A percentile compares a stretch with the other conserved stretches of the same genome.
phyloP scores from a whole-genome alignment of 2,329 filamentous ascomycete genomes.

The Cercospora sp. region DNA sequence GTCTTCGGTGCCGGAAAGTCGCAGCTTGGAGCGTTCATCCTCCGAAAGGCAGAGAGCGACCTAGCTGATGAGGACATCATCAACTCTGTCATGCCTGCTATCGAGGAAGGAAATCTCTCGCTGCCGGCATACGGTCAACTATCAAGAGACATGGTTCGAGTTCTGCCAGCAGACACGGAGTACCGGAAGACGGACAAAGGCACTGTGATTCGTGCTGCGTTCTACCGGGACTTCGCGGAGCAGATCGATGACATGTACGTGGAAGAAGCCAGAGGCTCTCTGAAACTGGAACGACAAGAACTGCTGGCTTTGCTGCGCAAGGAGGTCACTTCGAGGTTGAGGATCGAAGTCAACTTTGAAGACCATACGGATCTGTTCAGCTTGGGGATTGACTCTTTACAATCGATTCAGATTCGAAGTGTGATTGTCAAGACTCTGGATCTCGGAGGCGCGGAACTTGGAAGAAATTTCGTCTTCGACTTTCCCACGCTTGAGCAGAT shows the following conservation, averaged over 20 bases:
- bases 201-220: constrained; percentile 55
- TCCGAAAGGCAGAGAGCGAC: constrained; percentile 49
- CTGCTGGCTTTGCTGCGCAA: constrained; percentile 10
- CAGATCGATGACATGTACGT: constrained; percentile 52
- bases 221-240: constrained; percentile 52
- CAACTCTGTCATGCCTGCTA: constrained; percentile 50
- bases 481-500: constrained; percentile 53
- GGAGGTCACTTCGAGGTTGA: constrained; percentile 7
- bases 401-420: constrained; percentile 53
- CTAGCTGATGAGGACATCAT: constrained; percentile 51
- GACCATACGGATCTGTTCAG: constrained; percentile 37
- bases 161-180: constrained; percentile 47
- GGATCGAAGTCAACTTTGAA: constrained; percentile 5
- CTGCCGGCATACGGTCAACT: constrained; percentile 57
- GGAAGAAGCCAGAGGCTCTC: constrained; percentile 16
- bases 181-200: constrained; percentile 60
- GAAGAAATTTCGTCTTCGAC: constrained; percentile 61
- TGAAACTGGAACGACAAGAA: constrained; percentile 7
- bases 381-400: constrained; percentile 39
- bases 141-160: constrained; percentile 54
- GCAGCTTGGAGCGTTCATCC: constrained; percentile 56
- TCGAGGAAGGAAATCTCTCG: constrained; percentile 53
- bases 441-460: constrained; percentile 49
- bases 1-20: constrained; percentile 58
- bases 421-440: constrained; percentile 55